These are phyloP conservation scores for Podosphaera fusca DNA, from an alignment of 2,329 filamentous ascomycete species.

Conservation along the genomic window DNA sequence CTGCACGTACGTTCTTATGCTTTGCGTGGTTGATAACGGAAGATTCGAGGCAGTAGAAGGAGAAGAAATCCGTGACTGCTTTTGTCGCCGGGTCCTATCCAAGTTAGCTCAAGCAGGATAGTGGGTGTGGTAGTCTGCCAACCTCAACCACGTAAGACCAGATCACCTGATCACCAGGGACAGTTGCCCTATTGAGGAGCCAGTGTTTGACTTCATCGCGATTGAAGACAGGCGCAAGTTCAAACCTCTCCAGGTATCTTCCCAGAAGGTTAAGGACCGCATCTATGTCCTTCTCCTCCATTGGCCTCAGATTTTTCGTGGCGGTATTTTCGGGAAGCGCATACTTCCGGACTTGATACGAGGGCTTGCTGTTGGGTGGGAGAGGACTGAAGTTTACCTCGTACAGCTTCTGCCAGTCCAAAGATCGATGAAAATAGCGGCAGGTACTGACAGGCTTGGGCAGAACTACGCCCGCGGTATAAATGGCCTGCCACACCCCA, in stretches of 20 bases:
- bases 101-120: neutral
- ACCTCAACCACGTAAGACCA: slow-evolving; percentile 79
- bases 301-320: slow-evolving; percentile 53
- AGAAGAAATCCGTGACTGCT: slow-evolving; percentile 77
- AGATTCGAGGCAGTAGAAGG: slow-evolving; percentile 86
- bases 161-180: slow-evolving; percentile 56
- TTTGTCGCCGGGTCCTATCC: slow-evolving; percentile 31
- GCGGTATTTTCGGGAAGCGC: slow-evolving; percentile 52
- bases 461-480: slow-evolving; percentile 77
- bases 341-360: slow-evolving; percentile 70
- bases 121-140: neutral
- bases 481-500: slow-evolving; percentile 83
- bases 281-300: slow-evolving; percentile 58
- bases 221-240: slow-evolving; percentile 63
- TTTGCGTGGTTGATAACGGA: slow-evolving; percentile 67
- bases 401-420: slow-evolving; percentile 92
- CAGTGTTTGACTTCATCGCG: slow-evolving; percentile 71
- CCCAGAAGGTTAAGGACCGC: slow-evolving; percentile 51
- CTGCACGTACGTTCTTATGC: slow-evolving; percentile 61
- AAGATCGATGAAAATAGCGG: slow-evolving; percentile 78
- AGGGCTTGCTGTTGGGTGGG: slow-evolving; percentile 60
- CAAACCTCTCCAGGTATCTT: slow-evolving; percentile 57
- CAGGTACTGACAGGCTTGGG: slow-evolving; percentile 84
- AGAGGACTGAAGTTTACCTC: slow-evolving; percentile 86
- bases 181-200: slow-evolving; percentile 48